Percentiles rank a stretch among this genome's conserved stretches.
Conservation (phyloP, 1,284 basidiomycete species). For the Ceratobasidium sp. region DNA sequence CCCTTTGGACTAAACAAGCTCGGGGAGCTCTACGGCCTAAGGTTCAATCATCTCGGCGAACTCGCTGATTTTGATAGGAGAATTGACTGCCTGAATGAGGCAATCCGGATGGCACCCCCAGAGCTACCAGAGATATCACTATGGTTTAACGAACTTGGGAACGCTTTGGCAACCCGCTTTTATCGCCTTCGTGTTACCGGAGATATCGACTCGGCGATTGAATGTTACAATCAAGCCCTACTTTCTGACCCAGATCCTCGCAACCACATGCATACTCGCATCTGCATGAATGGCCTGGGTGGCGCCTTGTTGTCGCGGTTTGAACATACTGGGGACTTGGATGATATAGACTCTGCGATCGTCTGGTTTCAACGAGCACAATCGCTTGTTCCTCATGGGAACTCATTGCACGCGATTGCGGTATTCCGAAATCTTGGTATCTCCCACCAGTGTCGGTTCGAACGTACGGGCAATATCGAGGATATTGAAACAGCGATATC, state of each 20-base stretch:
- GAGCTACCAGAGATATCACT: background rate
- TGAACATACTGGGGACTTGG: background rate
- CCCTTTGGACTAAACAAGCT: background rate
- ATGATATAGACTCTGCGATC: constrained; percentile 1
- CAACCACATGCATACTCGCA: background rate
- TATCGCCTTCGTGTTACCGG: background rate
- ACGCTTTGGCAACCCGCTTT: background rate
- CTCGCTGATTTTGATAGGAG: background rate
- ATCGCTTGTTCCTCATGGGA: background rate
- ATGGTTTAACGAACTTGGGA: background rate
- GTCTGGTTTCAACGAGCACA: background rate
- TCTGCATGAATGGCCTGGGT: background rate
- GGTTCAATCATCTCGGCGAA: background rate
- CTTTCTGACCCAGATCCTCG: background rate
- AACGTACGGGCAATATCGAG: background rate
- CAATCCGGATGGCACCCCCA: background rate
- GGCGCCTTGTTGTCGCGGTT: background rate
- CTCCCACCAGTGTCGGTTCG: background rate
- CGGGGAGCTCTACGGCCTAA: background rate
- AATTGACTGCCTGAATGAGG: background rate
- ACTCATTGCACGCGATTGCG: background rate
- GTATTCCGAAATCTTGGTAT: background rate
- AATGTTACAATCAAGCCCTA: background rate
- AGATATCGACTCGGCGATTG: constrained; percentile 15
- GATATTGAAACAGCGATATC: constrained; percentile 12